Conservation (phyloP, 23 red algal species). For the Agarophyton chilense region DNA sequence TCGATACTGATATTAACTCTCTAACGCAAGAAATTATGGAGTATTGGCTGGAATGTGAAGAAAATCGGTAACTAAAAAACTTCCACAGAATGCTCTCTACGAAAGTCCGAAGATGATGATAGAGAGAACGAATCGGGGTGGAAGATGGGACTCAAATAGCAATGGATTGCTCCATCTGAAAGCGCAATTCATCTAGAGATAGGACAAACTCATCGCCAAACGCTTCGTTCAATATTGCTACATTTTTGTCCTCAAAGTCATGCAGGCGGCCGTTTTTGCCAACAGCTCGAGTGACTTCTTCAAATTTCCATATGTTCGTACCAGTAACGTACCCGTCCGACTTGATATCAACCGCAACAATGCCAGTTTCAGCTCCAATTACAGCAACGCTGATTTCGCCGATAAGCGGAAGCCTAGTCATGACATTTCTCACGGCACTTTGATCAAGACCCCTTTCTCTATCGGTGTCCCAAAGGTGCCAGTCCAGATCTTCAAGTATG, state of each 20-base stretch:
- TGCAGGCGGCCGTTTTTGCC: conserved; percentile 42
- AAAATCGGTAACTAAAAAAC: not conserved
- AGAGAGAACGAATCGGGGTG: too few species aligned
- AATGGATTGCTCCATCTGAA: conserved; percentile 6
- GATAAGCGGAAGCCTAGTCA: conserved; percentile 28
- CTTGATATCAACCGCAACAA: conserved; percentile 72
- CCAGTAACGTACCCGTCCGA: conserved; percentile 46
- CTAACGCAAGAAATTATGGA: conserved; percentile 41
- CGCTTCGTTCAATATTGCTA: conserved; percentile 6
- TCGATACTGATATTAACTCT: conserved; percentile 42
- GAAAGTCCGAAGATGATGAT: too few species aligned
- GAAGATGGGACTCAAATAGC: not conserved
- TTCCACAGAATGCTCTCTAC: not conserved
- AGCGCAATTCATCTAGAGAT: conserved; percentile 9
- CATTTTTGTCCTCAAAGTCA: conserved; percentile 40
- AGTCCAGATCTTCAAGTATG: conserved; percentile 49
- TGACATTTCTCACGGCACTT: conserved; percentile 55
- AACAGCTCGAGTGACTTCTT: conserved; percentile 37
- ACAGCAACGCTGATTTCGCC: conserved; percentile 24
- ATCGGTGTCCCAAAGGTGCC: conserved; percentile 68
- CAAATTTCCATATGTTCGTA: conserved; percentile 67
- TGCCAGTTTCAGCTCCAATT: conserved; percentile 7
- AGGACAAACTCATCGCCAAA: conserved; percentile 40
- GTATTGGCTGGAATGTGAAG: conserved; percentile 26
- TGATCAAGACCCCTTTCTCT: conserved; percentile 60